Evolutionary conservation across 2,329 filamentous ascomycete genomes (phyloP).

Genomic region (Hypoxylon sp.): DNA sequence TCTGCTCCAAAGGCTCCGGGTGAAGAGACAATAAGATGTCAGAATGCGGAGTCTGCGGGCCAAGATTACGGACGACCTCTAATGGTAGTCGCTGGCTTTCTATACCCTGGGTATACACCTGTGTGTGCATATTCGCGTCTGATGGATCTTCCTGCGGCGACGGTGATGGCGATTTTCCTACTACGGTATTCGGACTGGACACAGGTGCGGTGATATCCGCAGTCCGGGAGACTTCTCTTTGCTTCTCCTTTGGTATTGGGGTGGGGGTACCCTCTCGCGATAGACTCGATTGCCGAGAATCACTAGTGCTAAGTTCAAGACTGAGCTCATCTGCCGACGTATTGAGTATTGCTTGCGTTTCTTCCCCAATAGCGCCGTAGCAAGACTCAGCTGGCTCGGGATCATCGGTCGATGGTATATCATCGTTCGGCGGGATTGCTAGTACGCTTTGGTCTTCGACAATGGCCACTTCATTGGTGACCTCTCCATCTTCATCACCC

Average conservation of each 20-base stretch:
- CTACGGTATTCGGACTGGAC: slow-evolving; percentile 17
- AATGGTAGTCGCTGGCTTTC: slow-evolving; percentile 52
- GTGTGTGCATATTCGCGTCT: slow-evolving; percentile 32
- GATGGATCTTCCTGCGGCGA: slow-evolving; percentile 22
- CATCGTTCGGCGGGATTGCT: slow-evolving; percentile 11
- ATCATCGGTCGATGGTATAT: slow-evolving; percentile 29
- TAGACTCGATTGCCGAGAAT: slow-evolving; percentile 20
- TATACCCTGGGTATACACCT: slow-evolving; percentile 46
- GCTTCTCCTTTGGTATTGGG: slow-evolving; percentile 25
- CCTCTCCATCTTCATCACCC: slow-evolving; percentile 35
- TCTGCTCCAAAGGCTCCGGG: slow-evolving; percentile 63
- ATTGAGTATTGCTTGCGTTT: slow-evolving; percentile 43
- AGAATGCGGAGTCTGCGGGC: slow-evolving; percentile 58
- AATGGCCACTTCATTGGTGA: neutral
- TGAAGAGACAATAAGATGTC: slow-evolving; percentile 65
- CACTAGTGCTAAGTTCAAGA: slow-evolving; percentile 21
- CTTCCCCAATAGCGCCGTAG: slow-evolving; percentile 37
- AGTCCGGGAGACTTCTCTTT: slow-evolving; percentile 4
- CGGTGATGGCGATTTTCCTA: slow-evolving; percentile 30
- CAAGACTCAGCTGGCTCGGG: slow-evolving; percentile 30
- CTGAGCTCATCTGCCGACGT: slow-evolving; percentile 30
- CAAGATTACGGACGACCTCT: slow-evolving; percentile 48
- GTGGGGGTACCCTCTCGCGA: slow-evolving; percentile 24
- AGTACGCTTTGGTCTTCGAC: slow-evolving; percentile 23
- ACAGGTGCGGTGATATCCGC: slow-evolving; percentile 9